Base-by-base conservation (phyloP, 768 basidiomycete genomes). In the Mycena capillaripes region DNA sequence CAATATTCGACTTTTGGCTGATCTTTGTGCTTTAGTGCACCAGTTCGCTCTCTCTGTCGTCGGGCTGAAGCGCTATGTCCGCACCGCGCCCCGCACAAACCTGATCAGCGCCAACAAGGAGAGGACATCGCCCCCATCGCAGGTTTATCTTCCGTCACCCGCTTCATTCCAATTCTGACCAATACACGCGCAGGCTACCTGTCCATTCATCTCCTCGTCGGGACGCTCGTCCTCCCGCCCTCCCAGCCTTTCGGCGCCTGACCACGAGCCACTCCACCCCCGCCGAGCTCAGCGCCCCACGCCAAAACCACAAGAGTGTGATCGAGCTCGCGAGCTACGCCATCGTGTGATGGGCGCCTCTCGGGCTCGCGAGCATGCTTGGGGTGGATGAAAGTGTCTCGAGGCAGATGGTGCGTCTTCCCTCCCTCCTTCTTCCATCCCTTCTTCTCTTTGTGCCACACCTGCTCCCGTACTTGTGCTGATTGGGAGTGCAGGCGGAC, bases 31-130 rank as follows among this genome's bases (percentile, higher is more conserved):
- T 46, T 60, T 21, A 97, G 96, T 82, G 1, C 96, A 98, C 58
- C 94, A 98, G 79, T 56, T 89, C 8, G 76, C 86, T 0, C 85
- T 98, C 9, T 89, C 90, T 3, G 78, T 78, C 11, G 81, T 86
- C 9, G 86, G 88, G 1, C 80, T 97, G 8, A 87, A 92, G 76
- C 56, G 82, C 0, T 96, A 91, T 82, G 88, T 95, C 5, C 85
- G 97, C 30, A 78, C 88, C 1, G 88, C 90, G 0, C 88, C 91
- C 3, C 90, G 97, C 10, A 83, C 81, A 14, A 86, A 87, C 38
- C 57, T 97, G 4, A 74, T 98, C 38, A 91, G 89, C 38, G 88
- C 90, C 23, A 99, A 99, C 84, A 98, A 98, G 78, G 98, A 99
- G 80, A 97, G 98, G 0, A 78, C n/a, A n/a, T 99, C 25, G 86